Base-by-base conservation (phyloP, 768 basidiomycete genomes). In the Suillus alpinus region DNA sequence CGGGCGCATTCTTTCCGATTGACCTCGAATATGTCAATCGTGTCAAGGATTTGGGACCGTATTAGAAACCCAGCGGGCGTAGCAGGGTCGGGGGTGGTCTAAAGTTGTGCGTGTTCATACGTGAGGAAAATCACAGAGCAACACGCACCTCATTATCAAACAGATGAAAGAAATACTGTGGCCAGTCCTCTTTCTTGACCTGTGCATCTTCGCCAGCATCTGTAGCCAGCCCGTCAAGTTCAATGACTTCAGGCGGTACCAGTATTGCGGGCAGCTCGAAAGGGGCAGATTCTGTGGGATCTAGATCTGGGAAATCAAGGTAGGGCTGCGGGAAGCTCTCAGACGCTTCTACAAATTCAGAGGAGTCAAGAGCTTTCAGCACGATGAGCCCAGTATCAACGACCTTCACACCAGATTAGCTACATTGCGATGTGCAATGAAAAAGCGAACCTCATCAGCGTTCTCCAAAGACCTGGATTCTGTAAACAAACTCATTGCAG, bases 1-100 rank as follows among this genome's bases (percentile, higher is more conserved):
- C 91, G 81, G 1, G 97, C 95, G 65, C 89, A 91, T 68, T 99
- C 97, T 72, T 96, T 97, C 58, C 97, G 86, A 73, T 99, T 98
- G 55, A 97, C 85, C 72, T 98, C 96, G 68, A 92, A 98, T 16
- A 98, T 89, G 60, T 93, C 86, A 44, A 97, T 74, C 20, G 88
- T 83, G 69, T 98, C 95, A 7, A 85, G 75, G 10, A 97, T 73
- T 26, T 86, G 80, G 12, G 87, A 82, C 29, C 90, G 89, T 6
- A 97, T 81, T 31, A 88, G 79, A 73, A 94, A 96, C 4, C 95
- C 95, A 9, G 84, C 76, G 0, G 90, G 84, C 3, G 86, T 89
- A 52, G 81, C 81, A 4, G 88, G 85, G 60, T 92, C 83, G 1
- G 92, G 92, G 1, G 91, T 89, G 23, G 92, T 76, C 94, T 95